Conservation (phyloP, 352 stramenopile species). For the Globisporangium alternatum region DNA sequence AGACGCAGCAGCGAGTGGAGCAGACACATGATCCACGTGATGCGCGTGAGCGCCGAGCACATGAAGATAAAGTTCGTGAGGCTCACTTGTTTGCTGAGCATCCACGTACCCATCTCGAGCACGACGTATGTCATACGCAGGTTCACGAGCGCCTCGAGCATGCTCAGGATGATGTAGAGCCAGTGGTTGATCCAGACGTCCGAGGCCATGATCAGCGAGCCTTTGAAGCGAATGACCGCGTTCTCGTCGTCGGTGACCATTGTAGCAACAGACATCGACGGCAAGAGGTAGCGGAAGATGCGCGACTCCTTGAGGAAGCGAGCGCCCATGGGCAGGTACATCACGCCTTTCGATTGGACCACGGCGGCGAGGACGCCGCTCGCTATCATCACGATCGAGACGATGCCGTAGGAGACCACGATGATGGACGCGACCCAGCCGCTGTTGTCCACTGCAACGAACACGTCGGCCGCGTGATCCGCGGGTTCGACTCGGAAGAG, state of each 20-base stretch:
- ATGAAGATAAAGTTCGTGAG: slow-evolving; percentile 21
- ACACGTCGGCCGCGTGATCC: slow-evolving; percentile 14
- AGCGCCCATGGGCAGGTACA: slow-evolving; percentile 16
- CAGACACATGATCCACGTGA: slow-evolving; percentile 19
- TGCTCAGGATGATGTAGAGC: slow-evolving; percentile 17
- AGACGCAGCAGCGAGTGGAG: slow-evolving; percentile 17
- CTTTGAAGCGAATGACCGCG: slow-evolving; percentile 14
- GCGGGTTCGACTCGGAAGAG: slow-evolving; percentile 14
- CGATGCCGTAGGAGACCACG: slow-evolving; percentile 17
- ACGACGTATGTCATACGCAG: slow-evolving; percentile 15
- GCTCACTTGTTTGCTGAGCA: slow-evolving; percentile 13
- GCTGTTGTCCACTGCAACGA: slow-evolving; percentile 11
- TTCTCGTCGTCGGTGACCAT: neutral
- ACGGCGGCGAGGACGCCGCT: slow-evolving; percentile 19
- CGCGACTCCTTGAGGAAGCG: slow-evolving; percentile 7
- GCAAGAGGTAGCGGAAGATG: neutral
- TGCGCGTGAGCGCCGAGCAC: slow-evolving; percentile 13
- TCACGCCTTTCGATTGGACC: neutral
- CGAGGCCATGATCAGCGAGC: slow-evolving; percentile 8
- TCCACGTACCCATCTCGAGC: slow-evolving; percentile 15
- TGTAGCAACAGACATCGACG: slow-evolving; percentile 5
- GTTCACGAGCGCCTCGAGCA: slow-evolving; percentile 14
- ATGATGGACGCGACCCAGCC: slow-evolving; percentile 17
- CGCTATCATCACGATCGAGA: slow-evolving; percentile 24
- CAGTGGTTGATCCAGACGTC: slow-evolving; percentile 19